Evolutionary conservation across 2,329 filamentous ascomycete genomes (phyloP).

Genomic region (Passalora sequoiae): DNA sequence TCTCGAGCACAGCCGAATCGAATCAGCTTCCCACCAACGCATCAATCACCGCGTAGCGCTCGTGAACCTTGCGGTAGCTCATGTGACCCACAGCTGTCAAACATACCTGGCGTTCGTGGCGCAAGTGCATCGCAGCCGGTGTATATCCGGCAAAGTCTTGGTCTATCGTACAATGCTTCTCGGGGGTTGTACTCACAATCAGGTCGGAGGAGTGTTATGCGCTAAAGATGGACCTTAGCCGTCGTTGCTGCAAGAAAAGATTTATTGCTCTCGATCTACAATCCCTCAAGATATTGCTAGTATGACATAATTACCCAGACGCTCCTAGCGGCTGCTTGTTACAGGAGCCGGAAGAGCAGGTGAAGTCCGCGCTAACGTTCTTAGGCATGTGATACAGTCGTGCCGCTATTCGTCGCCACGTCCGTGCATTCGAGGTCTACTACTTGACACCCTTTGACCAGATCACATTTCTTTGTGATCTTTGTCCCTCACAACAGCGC

Average conservation of each 20-base stretch:
- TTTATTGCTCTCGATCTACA: no score
- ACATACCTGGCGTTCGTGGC: slow-evolving; percentile 26
- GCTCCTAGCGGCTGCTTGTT: no score
- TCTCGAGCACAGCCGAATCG: slow-evolving; percentile 12
- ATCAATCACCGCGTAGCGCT: slow-evolving; percentile 3
- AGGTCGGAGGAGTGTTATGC: slow-evolving; percentile 17
- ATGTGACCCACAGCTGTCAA: slow-evolving; percentile 18
- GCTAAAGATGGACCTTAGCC: background rate
- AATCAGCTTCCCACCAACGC: slow-evolving; percentile 19
- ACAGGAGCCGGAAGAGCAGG: no score
- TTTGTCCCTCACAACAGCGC: no score
- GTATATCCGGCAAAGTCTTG: slow-evolving; percentile 1
- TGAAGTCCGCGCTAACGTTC: no score
- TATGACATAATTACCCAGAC: no score
- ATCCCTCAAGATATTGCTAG: no score
- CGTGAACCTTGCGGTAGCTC: background rate
- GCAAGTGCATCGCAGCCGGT: slow-evolving; percentile 14
- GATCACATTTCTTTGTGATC: no score
- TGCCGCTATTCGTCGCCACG: no score
- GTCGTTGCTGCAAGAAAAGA: background rate
- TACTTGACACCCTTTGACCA: no score
- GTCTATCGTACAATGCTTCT: slow-evolving; percentile 2
- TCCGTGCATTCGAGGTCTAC: no score
- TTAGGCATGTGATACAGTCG: no score
- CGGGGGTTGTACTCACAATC: background rate